Percentiles rank a stretch among this genome's conserved stretches.
These are phyloP conservation scores for Cucurbita ficifolia DNA, from an alignment of 306 rosid genomes.

Conservation along the genomic window DNA sequence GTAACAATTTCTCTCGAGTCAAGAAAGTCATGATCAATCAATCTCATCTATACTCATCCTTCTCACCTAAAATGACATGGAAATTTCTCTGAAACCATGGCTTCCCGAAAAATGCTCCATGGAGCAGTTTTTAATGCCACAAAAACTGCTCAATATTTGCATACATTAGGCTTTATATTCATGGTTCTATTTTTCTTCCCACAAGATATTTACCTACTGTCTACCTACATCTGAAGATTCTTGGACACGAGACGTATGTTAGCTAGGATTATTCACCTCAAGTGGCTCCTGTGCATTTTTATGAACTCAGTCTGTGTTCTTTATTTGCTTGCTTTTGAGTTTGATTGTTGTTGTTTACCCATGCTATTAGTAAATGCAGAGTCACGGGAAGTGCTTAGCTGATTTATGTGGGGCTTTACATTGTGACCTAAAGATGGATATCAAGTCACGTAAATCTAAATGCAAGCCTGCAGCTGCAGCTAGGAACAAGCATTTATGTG, in stretches of 20 bases:
- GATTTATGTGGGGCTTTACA: slow-evolving; percentile 92
- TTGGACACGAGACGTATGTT: background rate
- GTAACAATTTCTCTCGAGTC: background rate
- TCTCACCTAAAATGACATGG: background rate
- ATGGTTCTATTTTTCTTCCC: background rate
- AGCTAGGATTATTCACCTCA: background rate
- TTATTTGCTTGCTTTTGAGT: background rate
- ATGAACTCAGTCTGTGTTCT: background rate
- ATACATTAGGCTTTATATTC: background rate
- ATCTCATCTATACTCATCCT: background rate
- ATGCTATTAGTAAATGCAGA: slow-evolving; percentile 30
- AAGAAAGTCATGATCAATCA: background rate
- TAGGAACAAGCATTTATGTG: slow-evolving; percentile 74
- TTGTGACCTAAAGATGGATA: slow-evolving; percentile 49
- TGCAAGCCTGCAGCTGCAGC: slow-evolving; percentile 76
- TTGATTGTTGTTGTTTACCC: background rate
- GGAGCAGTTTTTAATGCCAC: background rate
- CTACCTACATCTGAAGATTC: background rate
- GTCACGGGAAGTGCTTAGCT: slow-evolving; percentile 72
- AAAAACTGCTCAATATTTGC: too few relatives aligned
- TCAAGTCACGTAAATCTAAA: slow-evolving; percentile 51
- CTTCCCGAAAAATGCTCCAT: background rate
- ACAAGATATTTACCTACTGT: background rate
- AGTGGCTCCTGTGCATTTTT: slow-evolving; percentile 5
- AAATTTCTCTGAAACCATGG: background rate